phyloP scores from a whole-genome alignment of 202 grass and related monocot genomes.

The Carex arenaria region DNA sequence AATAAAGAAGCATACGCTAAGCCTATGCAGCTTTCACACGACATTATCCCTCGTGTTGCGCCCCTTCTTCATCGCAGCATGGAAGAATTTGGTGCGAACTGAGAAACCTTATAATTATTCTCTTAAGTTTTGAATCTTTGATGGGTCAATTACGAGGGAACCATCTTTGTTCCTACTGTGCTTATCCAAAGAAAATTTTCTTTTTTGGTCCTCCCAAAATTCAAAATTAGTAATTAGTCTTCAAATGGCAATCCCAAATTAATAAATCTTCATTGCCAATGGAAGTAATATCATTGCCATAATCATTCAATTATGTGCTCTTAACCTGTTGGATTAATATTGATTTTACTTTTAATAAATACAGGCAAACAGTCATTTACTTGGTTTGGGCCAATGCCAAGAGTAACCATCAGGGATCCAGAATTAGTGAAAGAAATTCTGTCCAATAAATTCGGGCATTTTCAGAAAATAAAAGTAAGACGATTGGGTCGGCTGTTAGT shows the following conservation, averaged over 20 bases:
- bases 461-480: constrained; percentile 29
- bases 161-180: not conserved
- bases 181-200: not conserved
- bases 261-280: no score
- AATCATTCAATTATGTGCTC: no score
- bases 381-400: constrained; percentile 51
- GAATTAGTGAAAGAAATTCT: constrained; percentile 51
- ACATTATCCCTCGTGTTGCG: constrained; percentile 23
- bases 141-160: not conserved
- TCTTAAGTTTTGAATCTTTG: not conserved
- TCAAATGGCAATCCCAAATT: no score
- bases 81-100: constrained; percentile 40
- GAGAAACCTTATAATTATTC: not conserved
- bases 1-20: constrained; percentile 16
- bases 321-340: not conserved
- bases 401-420: constrained; percentile 45
- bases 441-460: constrained; percentile 54
- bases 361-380: constrained; percentile 48
- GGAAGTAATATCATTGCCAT: no score
- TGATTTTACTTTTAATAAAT: constrained; percentile 3
- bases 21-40: constrained; percentile 54
- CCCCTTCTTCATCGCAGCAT: constrained; percentile 25
- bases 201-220: not conserved
- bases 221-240: not conserved
- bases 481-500: constrained; percentile 15